Conservation (phyloP, 345 rosid genomes). For the Citrus unshiu region DNA sequence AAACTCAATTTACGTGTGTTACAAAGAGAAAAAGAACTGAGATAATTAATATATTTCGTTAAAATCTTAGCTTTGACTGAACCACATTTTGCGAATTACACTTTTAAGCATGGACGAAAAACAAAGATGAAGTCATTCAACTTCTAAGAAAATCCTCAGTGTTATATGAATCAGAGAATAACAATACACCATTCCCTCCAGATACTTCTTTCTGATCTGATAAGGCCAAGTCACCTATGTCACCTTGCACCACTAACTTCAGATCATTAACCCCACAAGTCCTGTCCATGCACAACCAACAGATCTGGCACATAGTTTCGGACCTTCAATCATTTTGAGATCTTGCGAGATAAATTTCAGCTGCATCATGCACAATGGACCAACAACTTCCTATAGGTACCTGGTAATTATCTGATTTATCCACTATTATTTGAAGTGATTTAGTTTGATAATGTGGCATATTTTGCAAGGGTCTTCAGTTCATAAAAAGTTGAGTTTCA, state of each 20-base stretch:
- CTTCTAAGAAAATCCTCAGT: background rate
- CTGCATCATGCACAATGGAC: background rate
- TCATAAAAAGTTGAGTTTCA: background rate
- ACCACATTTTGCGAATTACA: background rate
- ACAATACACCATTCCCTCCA: background rate
- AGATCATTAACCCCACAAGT: background rate
- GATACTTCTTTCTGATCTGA: background rate
- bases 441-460: background rate
- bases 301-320: background rate
- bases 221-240: background rate
- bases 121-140: background rate
- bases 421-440: background rate
- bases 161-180: background rate
- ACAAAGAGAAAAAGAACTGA: background rate
- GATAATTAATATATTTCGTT: background rate
- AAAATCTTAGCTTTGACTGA: background rate
- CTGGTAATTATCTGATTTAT: background rate
- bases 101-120: background rate
- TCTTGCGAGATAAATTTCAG: background rate
- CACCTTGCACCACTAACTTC: background rate
- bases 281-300: background rate
- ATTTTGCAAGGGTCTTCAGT: background rate
- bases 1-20: background rate
- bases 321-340: background rate
- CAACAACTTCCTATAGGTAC: background rate